A percentile compares a stretch with the other conserved stretches of the same genome.
phyloP scores from a whole-genome alignment of 805 yeast genomes.

The Alloascoidea hylecoeti region DNA sequence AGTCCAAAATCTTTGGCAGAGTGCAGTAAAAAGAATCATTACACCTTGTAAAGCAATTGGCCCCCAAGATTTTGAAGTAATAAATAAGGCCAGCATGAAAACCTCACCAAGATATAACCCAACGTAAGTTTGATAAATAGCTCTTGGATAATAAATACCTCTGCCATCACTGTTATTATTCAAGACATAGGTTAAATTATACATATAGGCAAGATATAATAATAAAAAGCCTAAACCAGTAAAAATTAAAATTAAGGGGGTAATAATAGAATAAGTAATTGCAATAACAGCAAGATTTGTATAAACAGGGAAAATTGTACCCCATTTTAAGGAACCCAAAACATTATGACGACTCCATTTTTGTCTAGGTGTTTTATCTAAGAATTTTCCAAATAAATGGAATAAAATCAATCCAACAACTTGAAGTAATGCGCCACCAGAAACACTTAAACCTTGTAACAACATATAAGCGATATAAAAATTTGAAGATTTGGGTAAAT shows the following conservation, averaged over 20 bases:
- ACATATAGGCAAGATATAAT: constrained; percentile 46
- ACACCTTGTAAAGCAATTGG: constrained; percentile 57
- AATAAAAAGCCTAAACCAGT: constrained; percentile 42
- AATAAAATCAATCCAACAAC: constrained; percentile 59
- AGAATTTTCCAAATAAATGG: constrained; percentile 50
- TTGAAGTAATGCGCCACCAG: constrained; percentile 70
- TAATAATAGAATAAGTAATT: constrained; percentile 63
- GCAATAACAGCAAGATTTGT: constrained; percentile 64
- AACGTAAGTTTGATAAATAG: constrained; percentile 58
- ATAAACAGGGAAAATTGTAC: constrained; percentile 67
- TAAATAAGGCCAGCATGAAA: constrained; percentile 56
- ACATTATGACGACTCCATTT: constrained; percentile 69
- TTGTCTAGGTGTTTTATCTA: constrained; percentile 85
- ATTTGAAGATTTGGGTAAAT: constrained; percentile 82
- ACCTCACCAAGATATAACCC: constrained; percentile 61
- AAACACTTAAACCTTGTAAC: constrained; percentile 65
- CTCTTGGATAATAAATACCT: constrained; percentile 63
- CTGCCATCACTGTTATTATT: constrained; percentile 47
- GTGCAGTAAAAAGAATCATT: constrained; percentile 38
- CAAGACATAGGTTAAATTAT: constrained; percentile 49
- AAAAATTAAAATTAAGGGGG: constrained; percentile 60
- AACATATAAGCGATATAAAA: constrained; percentile 77
- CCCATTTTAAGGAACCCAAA: constrained; percentile 62
- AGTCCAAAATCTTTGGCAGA: constrained; percentile 40
- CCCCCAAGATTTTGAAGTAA: constrained; percentile 70